Evolutionary conservation across 2,329 filamentous ascomycete species (phyloP).

Genomic region (Pseudogymnoascus sp.): DNA sequence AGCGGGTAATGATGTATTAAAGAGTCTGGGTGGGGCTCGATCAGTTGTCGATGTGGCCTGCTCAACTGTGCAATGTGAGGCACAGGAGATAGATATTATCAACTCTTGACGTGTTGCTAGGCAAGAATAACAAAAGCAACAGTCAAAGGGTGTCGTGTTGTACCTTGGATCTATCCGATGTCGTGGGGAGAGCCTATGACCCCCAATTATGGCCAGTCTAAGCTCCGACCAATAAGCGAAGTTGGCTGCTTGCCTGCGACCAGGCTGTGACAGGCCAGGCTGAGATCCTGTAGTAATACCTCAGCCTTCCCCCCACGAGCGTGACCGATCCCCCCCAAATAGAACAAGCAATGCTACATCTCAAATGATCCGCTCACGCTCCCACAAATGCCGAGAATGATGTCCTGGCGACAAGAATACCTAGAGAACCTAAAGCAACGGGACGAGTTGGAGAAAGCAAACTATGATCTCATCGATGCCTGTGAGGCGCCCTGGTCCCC

Average conservation of each 20-base stretch:
- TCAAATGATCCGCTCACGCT: not conserved
- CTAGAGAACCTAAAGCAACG: conserved; percentile 62
- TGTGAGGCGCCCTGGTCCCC: conserved; percentile 46
- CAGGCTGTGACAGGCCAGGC: conserved; percentile 1
- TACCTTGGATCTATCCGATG: conserved; percentile 4
- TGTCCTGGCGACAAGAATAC: conserved; percentile 70
- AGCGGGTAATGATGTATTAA: not conserved
- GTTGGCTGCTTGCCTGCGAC: not conserved
- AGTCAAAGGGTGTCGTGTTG: conserved; percentile 1
- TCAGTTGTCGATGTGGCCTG: not conserved
- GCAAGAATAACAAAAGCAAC: conserved; percentile 5
- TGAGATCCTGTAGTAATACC: not conserved
- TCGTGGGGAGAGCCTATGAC: conserved; percentile 8
- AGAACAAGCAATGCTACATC: not conserved
- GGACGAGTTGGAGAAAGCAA: conserved; percentile 58
- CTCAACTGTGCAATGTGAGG: not conserved
- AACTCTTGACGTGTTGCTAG: not conserved
- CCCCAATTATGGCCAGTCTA: conserved; percentile 5
- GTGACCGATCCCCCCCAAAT: not conserved
- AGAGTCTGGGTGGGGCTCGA: not conserved
- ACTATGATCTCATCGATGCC: conserved; percentile 63
- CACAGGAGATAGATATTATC: not conserved
- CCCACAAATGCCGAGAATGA: conserved; percentile 18
- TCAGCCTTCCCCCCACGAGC: conserved; percentile 2
- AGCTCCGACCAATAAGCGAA: conserved; percentile 7